Evolutionary conservation across 1,284 basidiomycete genomes (phyloP), one percentile per base, ranked within the genome.

Genomic region (Sphaerobolus stellatus): DNA sequence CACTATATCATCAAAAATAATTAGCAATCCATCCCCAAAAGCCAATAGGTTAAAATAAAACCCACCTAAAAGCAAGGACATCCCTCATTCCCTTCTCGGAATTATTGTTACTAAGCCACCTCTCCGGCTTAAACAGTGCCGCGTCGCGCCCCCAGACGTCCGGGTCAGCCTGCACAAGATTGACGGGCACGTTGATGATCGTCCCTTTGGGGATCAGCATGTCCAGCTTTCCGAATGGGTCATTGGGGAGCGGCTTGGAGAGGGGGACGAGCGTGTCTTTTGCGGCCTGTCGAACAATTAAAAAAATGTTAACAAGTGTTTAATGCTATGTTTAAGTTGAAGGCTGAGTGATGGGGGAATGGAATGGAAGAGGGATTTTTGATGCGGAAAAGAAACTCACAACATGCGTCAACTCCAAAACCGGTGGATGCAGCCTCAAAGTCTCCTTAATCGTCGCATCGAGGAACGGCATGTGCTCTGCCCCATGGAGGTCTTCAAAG

Each of bases 81-180:
- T 43, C 78, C 76, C 34, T 71, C 73, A n/a, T 66, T 48, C 20
- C 33, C 30, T 40, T 33, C 33, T 25, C 65, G 18, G 62, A 60
- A 48, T 64, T 60, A 41, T 69, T 68, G 44, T 68, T 66, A 48
- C 78, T 74, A 24, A 82, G 61, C 83, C 83, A 86, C 20, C 83
- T 77, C 44, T 76, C 72, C 3, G 84, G 83, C 33, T 76, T 71
- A 62, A 83, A 86, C n/a, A 71, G 54, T 44, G 75, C 62, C 4
- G 81, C 77, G 63, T 86, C 82, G 9, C 72, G 61, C 6, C 84
- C 84, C 83, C 83, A 86, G 13, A 77, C 66, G 16, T 70, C 68
- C 48, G 71, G 64, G 52, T 83, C 77, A 38, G 68, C 75, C 56
- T 85, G 83, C 33, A 85, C 65, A 13, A 82, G 79, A 57, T 83